Base-by-base conservation (phyloP, 164 flowering plant species). In the Vitis riparia region DNA sequence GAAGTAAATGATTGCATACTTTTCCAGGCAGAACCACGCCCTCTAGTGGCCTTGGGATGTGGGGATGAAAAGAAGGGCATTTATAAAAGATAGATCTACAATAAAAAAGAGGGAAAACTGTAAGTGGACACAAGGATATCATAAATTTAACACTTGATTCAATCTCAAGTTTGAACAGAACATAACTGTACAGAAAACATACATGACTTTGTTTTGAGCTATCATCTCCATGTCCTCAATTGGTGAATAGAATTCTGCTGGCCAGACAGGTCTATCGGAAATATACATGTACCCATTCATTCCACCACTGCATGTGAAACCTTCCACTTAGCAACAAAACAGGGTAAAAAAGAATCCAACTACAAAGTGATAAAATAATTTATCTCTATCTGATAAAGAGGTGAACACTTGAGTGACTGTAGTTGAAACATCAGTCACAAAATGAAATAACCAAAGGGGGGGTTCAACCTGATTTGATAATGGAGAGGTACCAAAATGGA, bases 231-330 rank as follows among this genome's bases (percentile, higher is more conserved):
- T 73, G 70, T 57, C 81, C 52, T 62, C 75, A 61, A 79, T 68
- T 59, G 85, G 85, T 56, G 89, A 80, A 74, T 44, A 27, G 23
- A 83, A 62, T 74, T 75, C 81, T 11, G 19, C 30, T 29, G 79
- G 79, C 29, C 66, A 65, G 27, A 74, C 78, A 60, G 76, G 70
- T 73, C 70, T 74, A 73, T 75, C 79, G 47, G 71, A 65, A 27
- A 85, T 73, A 52, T 71, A 78, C 66, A 83, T 55, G 60, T 73
- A 81, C 9, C 89, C 89, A 75, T 81, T 85, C 89, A 85, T 83
- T 64, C 89, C 87, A 37, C 75, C 85, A 64, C 89, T 85, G 82
- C 77, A 75, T 6, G 12, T 27, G 56, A 72, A 3, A 51, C 15
- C 55, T 14, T 48, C 0, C 32, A 19, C 16, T 49, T 13, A 70